A percentile compares a stretch with the other conserved stretches of the same genome.
phyloP scores from a whole-genome alignment of 495 filamentous ascomycete genomes.

The Tuber borchii region DNA sequence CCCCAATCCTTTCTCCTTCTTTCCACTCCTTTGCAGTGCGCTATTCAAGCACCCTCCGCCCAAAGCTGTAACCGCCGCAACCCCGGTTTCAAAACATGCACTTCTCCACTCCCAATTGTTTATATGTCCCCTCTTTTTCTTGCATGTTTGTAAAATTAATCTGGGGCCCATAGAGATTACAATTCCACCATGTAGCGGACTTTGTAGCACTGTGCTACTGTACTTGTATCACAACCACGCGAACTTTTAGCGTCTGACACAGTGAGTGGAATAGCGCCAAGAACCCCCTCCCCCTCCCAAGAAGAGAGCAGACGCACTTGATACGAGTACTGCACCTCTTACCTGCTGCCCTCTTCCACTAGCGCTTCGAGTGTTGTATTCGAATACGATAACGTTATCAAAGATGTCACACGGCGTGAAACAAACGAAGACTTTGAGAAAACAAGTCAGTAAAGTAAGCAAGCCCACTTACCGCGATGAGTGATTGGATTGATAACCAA shows the following conservation, averaged over 20 bases:
- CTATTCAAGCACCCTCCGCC: background rate
- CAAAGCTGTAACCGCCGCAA: background rate
- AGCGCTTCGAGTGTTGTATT: background rate
- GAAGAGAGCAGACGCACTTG: background rate
- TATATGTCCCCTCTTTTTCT: background rate
- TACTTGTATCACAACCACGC: too few relatives aligned
- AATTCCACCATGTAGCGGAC: background rate
- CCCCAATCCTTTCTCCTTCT: too few relatives aligned
- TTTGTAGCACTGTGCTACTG: too few relatives aligned
- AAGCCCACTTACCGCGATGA: too few relatives aligned
- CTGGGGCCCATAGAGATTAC: too few relatives aligned
- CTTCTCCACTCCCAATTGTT: background rate
- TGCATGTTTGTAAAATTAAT: background rate
- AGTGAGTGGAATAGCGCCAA: background rate
- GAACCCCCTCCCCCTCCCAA: background rate
- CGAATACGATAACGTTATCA: background rate
- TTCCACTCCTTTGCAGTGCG: too few relatives aligned
- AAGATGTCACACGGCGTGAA: background rate
- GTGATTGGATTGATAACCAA: too few relatives aligned
- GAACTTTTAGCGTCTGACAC: too few relatives aligned
- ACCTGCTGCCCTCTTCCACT: background rate
- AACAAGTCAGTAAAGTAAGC: too few relatives aligned
- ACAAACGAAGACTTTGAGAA: background rate
- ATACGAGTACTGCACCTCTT: background rate
- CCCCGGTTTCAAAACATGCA: background rate